Evolutionary conservation across 257 asterid genomes (phyloP).

Genomic region (Salvia rosmarinus): DNA sequence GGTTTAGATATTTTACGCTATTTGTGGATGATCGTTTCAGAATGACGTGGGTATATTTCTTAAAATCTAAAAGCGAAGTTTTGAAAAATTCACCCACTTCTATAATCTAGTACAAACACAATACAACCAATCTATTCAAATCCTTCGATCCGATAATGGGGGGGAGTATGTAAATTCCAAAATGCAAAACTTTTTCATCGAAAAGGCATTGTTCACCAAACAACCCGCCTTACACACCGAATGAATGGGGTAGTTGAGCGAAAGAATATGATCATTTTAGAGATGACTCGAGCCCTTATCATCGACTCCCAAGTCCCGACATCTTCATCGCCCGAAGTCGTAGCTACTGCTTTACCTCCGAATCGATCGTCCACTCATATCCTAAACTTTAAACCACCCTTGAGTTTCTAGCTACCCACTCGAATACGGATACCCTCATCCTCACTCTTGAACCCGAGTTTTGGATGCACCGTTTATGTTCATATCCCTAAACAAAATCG

Average conservation of each 20-base stretch:
- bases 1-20: background rate
- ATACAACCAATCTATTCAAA: background rate
- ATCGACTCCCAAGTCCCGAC: background rate
- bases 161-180: conserved; percentile 3
- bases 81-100: background rate
- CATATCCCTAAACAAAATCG: background rate
- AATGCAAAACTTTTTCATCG: background rate
- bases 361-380: background rate
- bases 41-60: background rate
- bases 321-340: background rate
- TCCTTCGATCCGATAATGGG: background rate
- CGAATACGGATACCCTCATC: background rate
- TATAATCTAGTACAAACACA: background rate
- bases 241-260: background rate
- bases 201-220: background rate
- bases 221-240: background rate
- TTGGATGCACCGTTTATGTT: background rate
- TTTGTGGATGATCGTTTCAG: background rate
- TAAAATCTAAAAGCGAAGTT: background rate
- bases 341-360: background rate
- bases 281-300: background rate
- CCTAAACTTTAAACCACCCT: background rate
- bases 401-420: background rate
- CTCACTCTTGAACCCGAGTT: background rate
- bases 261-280: background rate